These are phyloP conservation scores for Colletotrichum theobromicola DNA, from an alignment of 2,329 filamentous ascomycete genomes.

Conservation along the genomic window DNA sequence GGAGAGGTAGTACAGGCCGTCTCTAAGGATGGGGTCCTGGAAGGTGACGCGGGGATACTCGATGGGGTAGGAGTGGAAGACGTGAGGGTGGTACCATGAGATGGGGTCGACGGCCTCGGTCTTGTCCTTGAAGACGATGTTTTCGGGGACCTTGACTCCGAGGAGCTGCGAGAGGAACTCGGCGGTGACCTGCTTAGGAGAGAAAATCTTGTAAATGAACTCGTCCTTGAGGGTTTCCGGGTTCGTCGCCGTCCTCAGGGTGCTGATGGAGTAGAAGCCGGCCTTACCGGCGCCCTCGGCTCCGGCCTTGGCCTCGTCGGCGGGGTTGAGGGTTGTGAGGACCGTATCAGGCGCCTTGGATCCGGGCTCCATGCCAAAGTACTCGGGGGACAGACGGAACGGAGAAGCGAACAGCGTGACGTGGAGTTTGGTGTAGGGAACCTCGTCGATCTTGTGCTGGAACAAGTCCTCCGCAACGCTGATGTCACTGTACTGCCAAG, in stretches of 20 bases:
- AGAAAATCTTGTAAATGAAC: slow-evolving; percentile 71
- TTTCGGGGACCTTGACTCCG: slow-evolving; percentile 50
- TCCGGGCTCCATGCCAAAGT: slow-evolving; percentile 71
- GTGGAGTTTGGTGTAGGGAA: slow-evolving; percentile 87
- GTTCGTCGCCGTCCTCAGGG: slow-evolving; percentile 69
- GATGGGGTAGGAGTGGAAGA: slow-evolving; percentile 86
- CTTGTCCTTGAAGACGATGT: slow-evolving; percentile 32
- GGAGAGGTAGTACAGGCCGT: slow-evolving; percentile 72
- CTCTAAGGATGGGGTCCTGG: slow-evolving; percentile 75
- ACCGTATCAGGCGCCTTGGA: slow-evolving; percentile 72
- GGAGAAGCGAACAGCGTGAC: slow-evolving; percentile 89
- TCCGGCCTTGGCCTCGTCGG: slow-evolving; percentile 56
- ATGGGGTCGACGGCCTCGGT: slow-evolving; percentile 53
- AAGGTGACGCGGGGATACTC: slow-evolving; percentile 87
- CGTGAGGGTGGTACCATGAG: slow-evolving; percentile 78
- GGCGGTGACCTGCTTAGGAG: slow-evolving; percentile 56
- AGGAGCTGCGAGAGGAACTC: slow-evolving; percentile 60
- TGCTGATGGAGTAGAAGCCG: slow-evolving; percentile 87
- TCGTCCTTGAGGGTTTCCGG: slow-evolving; percentile 59
- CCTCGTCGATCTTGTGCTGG: slow-evolving; percentile 71
- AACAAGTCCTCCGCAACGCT: slow-evolving; percentile 67
- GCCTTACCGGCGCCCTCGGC: slow-evolving; percentile 70
- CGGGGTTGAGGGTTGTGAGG: slow-evolving; percentile 78
- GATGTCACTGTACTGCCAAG: slow-evolving; percentile 82
- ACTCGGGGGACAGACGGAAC: slow-evolving; percentile 70